Percentiles rank a stretch among this genome's conserved stretches.
phyloP scores from a whole-genome alignment of 805 yeast genomes.

The Kuraishia hungarica region DNA sequence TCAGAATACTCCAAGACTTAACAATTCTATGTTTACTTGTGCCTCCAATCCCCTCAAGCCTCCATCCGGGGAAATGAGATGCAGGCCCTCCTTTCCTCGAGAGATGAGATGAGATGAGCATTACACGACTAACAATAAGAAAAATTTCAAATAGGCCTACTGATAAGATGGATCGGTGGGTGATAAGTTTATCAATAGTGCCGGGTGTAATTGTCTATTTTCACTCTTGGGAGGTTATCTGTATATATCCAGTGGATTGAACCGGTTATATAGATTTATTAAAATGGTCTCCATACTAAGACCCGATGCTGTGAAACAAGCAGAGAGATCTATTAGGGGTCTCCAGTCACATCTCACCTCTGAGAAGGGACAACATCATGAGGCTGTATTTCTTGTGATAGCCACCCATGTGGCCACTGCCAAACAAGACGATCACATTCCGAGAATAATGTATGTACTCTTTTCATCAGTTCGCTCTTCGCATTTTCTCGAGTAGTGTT shows the following conservation, averaged over 20 bases:
- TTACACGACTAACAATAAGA: background rate
- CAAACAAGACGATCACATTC: constrained; percentile 37
- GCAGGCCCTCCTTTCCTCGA: background rate
- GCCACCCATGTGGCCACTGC: constrained; percentile 38
- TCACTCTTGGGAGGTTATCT: background rate
- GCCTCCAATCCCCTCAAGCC: background rate
- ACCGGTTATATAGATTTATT: too few species aligned
- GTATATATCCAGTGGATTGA: too few species aligned
- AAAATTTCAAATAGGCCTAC: constrained; percentile 2
- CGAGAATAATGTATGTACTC: constrained; percentile 35
- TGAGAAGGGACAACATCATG: constrained; percentile 15
- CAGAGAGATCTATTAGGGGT: constrained; percentile 19
- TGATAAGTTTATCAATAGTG: background rate
- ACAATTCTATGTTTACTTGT: background rate
- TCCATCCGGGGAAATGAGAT: background rate
- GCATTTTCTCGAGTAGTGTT: background rate
- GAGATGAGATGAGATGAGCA: background rate
- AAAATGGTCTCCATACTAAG: background rate
- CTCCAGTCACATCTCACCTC: constrained; percentile 20
- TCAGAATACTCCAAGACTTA: too few species aligned
- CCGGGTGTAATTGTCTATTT: background rate
- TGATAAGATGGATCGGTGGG: background rate
- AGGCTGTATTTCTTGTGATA: constrained; percentile 32
- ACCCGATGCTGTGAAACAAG: background rate
- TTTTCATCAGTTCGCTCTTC: background rate